Evolutionary conservation across 2,329 filamentous ascomycete species (phyloP), one percentile per base, ranked within the genome.

Genomic region (Pseudogymnoascus pannorum): DNA sequence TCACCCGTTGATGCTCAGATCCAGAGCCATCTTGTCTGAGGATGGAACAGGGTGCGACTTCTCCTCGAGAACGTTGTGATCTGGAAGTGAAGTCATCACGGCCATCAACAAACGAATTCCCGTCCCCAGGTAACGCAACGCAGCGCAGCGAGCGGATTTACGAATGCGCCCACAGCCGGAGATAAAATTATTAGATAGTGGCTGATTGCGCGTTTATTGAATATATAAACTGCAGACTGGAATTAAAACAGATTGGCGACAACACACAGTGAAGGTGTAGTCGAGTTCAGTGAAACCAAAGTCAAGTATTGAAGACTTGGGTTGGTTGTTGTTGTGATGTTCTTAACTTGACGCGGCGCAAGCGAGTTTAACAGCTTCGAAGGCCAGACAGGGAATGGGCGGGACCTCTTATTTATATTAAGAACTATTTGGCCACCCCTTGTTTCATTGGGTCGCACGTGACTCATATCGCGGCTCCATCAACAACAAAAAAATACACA

Each of bases 1-100:
- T 81, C 76, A 87, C 84, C 82, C 82, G 71, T 86, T 84, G 68
- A 81, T 75, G 48, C 80, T 76, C 64, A 75, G 72, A 68, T 83
- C 77, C 62, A 82, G 74, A 63, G 79, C 76, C 78, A 81, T 81
- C 67, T 76, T 77, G 68, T 78, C 77, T 69, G 75, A 72, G 68
- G 76, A 73, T 72, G 74, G 70, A 71, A 72, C 69, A 65, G 78
- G 75, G 70, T 74, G 76, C 70, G 76, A 73, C 75, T 84, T 85
- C 69, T 79, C 73, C 69, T 81, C 80, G 69, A 76, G 67, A 29
- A 61, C 65, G 51, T 68, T 65, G 62, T 71, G 69, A 63, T 70
- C 62, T 65, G 61, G 65, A 57, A 78, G 77, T 67, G 80, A 80
- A 65, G 80, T 77, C 80, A 83, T 83, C 70, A 76, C 76, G 77